Evolutionary conservation across 352 stramenopile genomes (phyloP).

Genomic region (Phytophthora litchii): DNA sequence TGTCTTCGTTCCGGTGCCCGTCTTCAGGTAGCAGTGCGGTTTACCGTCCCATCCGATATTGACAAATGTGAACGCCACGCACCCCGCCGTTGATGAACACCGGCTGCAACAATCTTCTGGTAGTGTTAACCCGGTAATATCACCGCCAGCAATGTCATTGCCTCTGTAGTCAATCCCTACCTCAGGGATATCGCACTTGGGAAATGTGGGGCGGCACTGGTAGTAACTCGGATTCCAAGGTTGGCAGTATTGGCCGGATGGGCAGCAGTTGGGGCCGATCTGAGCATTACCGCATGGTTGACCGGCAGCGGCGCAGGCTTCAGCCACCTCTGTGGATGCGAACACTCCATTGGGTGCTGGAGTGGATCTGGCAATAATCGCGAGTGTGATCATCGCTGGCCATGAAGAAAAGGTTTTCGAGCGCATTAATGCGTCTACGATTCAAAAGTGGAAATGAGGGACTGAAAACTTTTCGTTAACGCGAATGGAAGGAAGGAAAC

Average conservation of each 20-base stretch:
- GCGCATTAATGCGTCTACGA: not conserved
- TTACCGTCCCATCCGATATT: constrained; percentile 34
- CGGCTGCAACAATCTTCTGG: constrained; percentile 23
- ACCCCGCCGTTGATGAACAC: constrained; percentile 12
- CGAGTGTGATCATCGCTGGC: not conserved
- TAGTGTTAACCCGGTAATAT: constrained; percentile 11
- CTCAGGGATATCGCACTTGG: constrained; percentile 32
- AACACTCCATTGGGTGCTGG: not conserved
- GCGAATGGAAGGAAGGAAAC: no score
- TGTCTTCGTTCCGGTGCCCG: constrained; percentile 19
- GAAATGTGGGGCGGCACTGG: constrained; percentile 43
- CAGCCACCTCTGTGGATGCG: constrained; percentile 2
- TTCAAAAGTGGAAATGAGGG: constrained; percentile 9
- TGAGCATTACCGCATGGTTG: constrained; percentile 34
- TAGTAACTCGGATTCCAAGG: constrained; percentile 53
- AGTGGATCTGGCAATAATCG: not conserved
- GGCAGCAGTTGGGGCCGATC: constrained; percentile 37
- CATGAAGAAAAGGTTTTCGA: not conserved
- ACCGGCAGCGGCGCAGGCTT: constrained; percentile 12
- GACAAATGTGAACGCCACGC: constrained; percentile 36
- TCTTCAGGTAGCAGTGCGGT: constrained; percentile 42
- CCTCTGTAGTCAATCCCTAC: constrained; percentile 42
- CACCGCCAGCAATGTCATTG: constrained; percentile 21
- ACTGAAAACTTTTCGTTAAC: not conserved
- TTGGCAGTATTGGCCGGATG: constrained; percentile 47